phyloP scores from a whole-genome alignment of 2,329 filamentous ascomycete species.

The Fusarium irregulare region DNA sequence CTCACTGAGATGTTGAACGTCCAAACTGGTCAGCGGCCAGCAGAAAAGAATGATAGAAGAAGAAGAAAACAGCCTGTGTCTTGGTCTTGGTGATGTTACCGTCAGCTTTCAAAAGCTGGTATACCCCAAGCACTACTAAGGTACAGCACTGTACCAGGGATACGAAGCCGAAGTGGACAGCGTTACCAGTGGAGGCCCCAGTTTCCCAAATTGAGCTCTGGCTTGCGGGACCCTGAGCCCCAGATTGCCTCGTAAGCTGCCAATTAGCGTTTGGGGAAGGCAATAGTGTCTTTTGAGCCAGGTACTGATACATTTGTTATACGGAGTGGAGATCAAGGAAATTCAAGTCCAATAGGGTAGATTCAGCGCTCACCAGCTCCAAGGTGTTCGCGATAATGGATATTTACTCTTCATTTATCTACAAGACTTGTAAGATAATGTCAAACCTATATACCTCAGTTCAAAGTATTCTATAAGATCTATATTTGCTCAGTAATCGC shows the following conservation, averaged over 20 bases:
- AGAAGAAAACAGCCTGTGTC: conserved; percentile 17
- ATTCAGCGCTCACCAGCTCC: conserved; percentile 13
- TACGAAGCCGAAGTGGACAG: conserved; percentile 40
- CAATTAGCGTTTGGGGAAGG: conserved; percentile 9
- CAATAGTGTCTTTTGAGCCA: conserved; percentile 8
- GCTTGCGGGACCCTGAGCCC: conserved; percentile 15
- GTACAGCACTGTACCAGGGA: conserved; percentile 18
- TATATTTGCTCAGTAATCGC: not conserved
- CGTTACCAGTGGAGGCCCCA: conserved; percentile 39
- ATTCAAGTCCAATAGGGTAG: not conserved
- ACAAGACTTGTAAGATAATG: not conserved
- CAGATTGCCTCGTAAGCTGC: conserved; percentile 18
- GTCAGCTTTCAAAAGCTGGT: conserved; percentile 27
- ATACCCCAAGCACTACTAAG: not conserved
- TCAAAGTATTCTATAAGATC: not conserved
- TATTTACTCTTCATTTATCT: not conserved
- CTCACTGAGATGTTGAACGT: not conserved
- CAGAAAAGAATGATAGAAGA: not conserved
- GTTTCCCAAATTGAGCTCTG: conserved; percentile 36
- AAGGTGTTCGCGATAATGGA: not conserved
- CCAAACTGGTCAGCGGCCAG: not conserved
- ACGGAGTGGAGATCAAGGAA: not conserved
- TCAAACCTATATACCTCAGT: not conserved
- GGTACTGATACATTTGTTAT: conserved; percentile 3
- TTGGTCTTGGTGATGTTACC: conserved; percentile 25